Conservation (phyloP, 2,329 filamentous ascomycete genomes). For the Trichoderma guizhouense region DNA sequence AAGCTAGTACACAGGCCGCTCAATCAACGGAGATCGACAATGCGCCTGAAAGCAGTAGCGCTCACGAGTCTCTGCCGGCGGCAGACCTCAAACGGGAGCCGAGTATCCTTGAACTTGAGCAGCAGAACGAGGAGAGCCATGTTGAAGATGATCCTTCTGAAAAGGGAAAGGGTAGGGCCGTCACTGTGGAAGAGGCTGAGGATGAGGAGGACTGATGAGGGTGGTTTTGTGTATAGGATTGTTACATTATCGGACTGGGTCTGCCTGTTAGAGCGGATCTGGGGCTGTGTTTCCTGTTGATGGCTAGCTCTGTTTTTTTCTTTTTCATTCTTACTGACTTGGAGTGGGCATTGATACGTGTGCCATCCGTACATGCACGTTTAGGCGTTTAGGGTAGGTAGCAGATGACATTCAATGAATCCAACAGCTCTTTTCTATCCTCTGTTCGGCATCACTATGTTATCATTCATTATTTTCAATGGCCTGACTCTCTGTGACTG, state of each 20-base stretch:
- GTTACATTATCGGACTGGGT: neutral
- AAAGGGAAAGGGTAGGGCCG: slow-evolving; percentile 46
- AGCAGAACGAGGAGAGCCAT: slow-evolving; percentile 13
- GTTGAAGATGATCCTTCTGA: slow-evolving; percentile 18
- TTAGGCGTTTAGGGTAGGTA: neutral
- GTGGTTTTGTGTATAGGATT: neutral
- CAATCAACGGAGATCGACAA: slow-evolving; percentile 6
- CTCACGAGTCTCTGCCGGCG: slow-evolving; percentile 7
- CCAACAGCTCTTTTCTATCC: neutral
- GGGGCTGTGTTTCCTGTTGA: neutral
- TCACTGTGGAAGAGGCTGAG: slow-evolving; percentile 44
- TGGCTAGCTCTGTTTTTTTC: neutral
- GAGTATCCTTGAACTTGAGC: slow-evolving; percentile 19
- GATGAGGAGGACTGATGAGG: slow-evolving; percentile 34
- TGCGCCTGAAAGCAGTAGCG: neutral
- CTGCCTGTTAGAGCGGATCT: neutral
- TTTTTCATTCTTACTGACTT: neutral
- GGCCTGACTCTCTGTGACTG: neutral
- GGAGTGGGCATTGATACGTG: neutral
- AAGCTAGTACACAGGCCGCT: slow-evolving; percentile 12
- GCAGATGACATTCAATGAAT: neutral
- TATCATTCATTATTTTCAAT: neutral
- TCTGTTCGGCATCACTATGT: neutral
- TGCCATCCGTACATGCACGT: neutral
- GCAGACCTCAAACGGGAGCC: slow-evolving; percentile 13